Evolutionary conservation across 371 early-diverging fungal genomes (phyloP).

Genomic region (Mucor velutinosus): DNA sequence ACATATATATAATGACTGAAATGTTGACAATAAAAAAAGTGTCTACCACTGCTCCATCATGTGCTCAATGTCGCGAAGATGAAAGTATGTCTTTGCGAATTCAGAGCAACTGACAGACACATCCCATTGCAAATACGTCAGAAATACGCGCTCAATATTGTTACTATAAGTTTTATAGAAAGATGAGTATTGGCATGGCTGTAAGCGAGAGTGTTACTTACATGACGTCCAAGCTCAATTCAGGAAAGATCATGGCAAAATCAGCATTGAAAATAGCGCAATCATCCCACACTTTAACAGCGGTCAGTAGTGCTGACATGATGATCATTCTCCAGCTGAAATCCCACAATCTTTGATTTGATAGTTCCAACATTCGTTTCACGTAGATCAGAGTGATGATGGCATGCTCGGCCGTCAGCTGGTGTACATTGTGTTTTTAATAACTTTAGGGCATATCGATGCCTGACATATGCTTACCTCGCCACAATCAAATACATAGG

Average conservation of each 20-base stretch:
- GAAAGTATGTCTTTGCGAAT: slow-evolving; percentile 23
- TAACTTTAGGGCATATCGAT: background rate
- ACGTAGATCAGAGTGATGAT: slow-evolving; percentile 77
- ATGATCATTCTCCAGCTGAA: slow-evolving; percentile 77
- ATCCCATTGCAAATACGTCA: slow-evolving; percentile 22
- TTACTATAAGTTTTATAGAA: slow-evolving; percentile 8
- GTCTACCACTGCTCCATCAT: slow-evolving; percentile 19
- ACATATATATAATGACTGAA: too few relatives aligned
- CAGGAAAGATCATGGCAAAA: slow-evolving; percentile 79
- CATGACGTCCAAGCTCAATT: slow-evolving; percentile 24
- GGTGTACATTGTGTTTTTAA: background rate
- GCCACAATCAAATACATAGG: slow-evolving; percentile 56
- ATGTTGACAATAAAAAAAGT: background rate
- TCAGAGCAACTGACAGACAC: slow-evolving; percentile 20
- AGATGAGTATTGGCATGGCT: background rate
- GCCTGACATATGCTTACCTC: slow-evolving; percentile 36
- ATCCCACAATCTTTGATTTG: slow-evolving; percentile 62
- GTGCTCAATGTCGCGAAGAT: slow-evolving; percentile 15
- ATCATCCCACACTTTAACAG: slow-evolving; percentile 89
- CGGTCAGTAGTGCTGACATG: slow-evolving; percentile 68
- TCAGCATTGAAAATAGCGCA: slow-evolving; percentile 87
- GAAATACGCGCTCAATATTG: slow-evolving; percentile 18
- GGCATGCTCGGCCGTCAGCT: slow-evolving; percentile 71
- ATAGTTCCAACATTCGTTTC: slow-evolving; percentile 68
- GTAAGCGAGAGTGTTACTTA: slow-evolving; percentile 10